A percentile compares a stretch with the other conserved stretches of the same genome.
Evolutionary conservation across 352 stramenopile species (phyloP).

Genomic region (Globisporangium radiosum): DNA sequence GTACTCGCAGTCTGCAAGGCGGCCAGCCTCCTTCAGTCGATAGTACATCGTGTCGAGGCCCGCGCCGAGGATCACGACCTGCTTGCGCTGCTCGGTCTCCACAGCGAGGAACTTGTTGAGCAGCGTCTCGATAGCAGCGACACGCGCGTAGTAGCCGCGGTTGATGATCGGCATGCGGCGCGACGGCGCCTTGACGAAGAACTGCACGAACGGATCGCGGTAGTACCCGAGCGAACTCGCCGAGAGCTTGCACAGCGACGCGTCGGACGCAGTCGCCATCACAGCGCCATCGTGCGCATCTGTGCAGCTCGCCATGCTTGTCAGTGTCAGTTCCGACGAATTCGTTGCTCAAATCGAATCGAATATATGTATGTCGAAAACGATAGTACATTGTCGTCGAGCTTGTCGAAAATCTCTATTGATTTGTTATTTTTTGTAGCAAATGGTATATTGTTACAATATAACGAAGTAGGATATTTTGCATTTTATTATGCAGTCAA

Average conservation of each 20-base stretch:
- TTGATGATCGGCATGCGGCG: constrained; percentile 88
- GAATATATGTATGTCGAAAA: too few relatives aligned
- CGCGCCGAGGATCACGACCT: constrained; percentile 79
- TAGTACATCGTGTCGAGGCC: constrained; percentile 86
- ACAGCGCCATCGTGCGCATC: constrained; percentile 57
- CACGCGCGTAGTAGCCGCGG: constrained; percentile 83
- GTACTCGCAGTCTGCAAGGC: constrained; percentile 54
- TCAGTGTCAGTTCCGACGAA: background rate
- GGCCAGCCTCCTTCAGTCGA: constrained; percentile 36
- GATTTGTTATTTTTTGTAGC: too few relatives aligned
- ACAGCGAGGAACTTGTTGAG: constrained; percentile 55
- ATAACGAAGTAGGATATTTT: too few relatives aligned
- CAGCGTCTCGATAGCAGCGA: constrained; percentile 62
- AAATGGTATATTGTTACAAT: too few relatives aligned
- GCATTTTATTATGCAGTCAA: too few relatives aligned
- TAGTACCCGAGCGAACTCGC: constrained; percentile 72
- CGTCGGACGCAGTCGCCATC: constrained; percentile 76
- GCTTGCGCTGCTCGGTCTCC: constrained; percentile 17
- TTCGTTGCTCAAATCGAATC: too few relatives aligned
- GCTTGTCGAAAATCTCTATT: too few relatives aligned
- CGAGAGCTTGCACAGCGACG: constrained; percentile 85
- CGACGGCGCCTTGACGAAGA: constrained; percentile 78
- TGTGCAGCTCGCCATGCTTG: background rate
- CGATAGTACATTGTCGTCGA: too few relatives aligned
- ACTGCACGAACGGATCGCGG: constrained; percentile 66